These are phyloP conservation scores for Azolla pinnata DNA, from an alignment of 75 land plant species.

Conservation along the genomic window DNA sequence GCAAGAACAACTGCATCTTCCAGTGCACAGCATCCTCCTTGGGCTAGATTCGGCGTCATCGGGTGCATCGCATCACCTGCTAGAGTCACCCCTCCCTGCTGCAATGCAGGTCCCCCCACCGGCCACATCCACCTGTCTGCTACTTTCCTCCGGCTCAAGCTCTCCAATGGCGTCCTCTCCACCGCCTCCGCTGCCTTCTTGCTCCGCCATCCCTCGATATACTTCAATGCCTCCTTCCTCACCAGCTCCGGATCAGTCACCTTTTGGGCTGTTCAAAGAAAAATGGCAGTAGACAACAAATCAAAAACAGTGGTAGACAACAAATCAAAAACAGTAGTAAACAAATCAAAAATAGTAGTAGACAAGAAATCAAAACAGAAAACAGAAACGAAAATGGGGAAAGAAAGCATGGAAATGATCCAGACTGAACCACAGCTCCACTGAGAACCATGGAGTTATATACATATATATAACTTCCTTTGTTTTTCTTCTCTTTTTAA, in stretches of 20 bases:
- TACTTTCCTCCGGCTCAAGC: constrained; percentile 17
- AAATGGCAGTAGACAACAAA: background rate
- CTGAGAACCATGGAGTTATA: no score
- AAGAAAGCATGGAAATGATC: background rate
- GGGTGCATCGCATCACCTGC: constrained; percentile 82
- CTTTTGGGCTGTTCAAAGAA: constrained; percentile 6
- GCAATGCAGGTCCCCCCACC: background rate
- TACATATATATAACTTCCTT: no score
- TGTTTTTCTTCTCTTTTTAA: no score
- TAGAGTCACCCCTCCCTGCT: constrained; percentile 39
- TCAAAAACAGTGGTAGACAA: background rate
- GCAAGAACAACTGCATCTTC: constrained; percentile 61
- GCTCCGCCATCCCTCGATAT: constrained; percentile 16
- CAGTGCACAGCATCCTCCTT: constrained; percentile 63
- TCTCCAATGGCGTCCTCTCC: constrained; percentile 21
- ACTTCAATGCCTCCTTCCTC: constrained; percentile 4
- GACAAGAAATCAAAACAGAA: background rate
- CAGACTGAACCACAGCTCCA: no score
- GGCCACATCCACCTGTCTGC: constrained; percentile 26
- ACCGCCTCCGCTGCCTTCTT: constrained; percentile 14
- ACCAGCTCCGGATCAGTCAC: constrained; percentile 19
- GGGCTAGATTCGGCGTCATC: constrained; percentile 79
- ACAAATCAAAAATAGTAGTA: background rate
- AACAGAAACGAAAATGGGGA: background rate
- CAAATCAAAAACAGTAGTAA: background rate